Evolutionary conservation across 805 yeast species (phyloP), one percentile per base, ranked within the genome.

Genomic region (Candida methanosorbosa): DNA sequence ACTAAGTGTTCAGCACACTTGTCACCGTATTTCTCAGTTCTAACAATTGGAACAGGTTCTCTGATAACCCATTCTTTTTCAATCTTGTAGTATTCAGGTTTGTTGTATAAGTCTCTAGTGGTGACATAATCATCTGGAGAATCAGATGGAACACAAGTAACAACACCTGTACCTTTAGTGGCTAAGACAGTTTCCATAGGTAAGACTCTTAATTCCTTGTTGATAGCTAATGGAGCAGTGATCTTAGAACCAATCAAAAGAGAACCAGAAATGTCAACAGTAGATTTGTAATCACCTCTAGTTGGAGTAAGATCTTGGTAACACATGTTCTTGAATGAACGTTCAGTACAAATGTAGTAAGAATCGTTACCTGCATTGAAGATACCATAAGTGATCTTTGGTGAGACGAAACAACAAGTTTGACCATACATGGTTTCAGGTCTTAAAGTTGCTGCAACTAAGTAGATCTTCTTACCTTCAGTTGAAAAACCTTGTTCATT

Each of bases 341-440:
- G 83, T 62, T 84, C 82, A 31, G 98, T 92, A 52, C 92, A 80
- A 55, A 92, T 78, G 63, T 64, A 87, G 61, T 71, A 78, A 49
- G 80, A 80, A 43, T 71, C 75, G 38, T 72, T 68, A 41, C 92
- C 90, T 37, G 86, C 90, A 56, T 85, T 84, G 56, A 83, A 92
- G 34, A 92, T 61, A 56, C 98, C 97, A 55, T 92, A 92, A 30
- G 72, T 75, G 49, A 92, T 85, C 67, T 83, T 86, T 57, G 97
- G 96, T 20, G 95, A 84, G 18, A 92, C 97, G 52, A 90, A 92
- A 72, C 97, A 88, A 70, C 95, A 85, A 5, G 96, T 85, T 69
- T 92, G 97, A 44, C 97, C 97, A 54, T 88, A 88, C 97, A 92
- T 86, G 48, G 98, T 92, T 66, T 92, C 98, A 22, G 98, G 97